Conservation (phyloP, 192 early-diverging fungal species). For the Lobulomyces angularis region DNA sequence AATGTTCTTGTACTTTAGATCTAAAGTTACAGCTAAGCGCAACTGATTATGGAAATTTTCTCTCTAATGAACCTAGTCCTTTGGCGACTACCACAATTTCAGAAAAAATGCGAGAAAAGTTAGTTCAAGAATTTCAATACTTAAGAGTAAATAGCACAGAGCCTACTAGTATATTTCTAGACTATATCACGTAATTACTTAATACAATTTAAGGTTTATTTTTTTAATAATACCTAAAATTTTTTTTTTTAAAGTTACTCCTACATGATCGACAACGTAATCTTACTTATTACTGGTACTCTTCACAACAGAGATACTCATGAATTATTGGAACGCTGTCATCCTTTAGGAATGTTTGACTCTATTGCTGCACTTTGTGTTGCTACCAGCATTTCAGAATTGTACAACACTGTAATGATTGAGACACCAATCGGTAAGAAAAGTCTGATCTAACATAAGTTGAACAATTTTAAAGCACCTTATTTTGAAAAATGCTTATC, state of each 20-base stretch:
- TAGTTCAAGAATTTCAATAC: conserved; percentile 90
- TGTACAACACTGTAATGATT: conserved; percentile 91
- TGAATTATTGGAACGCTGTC: conserved; percentile 91
- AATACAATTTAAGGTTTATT: not conserved
- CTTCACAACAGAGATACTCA: conserved; percentile 96
- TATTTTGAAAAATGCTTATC: conserved; percentile 96
- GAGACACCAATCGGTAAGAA: conserved; percentile 80
- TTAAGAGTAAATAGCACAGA: conserved; percentile 69
- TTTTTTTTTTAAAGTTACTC: conserved; percentile 45
- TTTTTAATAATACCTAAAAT: not conserved
- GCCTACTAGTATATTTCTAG: conserved; percentile 80
- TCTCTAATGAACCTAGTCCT: conserved; percentile 94
- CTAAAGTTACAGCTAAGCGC: conserved; percentile 86
- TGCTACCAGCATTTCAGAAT: conserved; percentile 86
- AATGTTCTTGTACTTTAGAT: conserved; percentile 37
- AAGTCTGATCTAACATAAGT: not conserved
- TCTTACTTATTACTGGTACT: conserved; percentile 94
- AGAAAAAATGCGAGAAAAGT: conserved; percentile 73
- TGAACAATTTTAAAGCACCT: conserved; percentile 49
- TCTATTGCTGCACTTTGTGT: conserved; percentile 96
- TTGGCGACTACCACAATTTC: conserved; percentile 85
- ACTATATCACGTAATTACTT: conserved; percentile 78
- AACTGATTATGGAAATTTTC: conserved; percentile 87
- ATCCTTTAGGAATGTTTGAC: conserved; percentile 96
- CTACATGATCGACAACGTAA: conserved; percentile 99